These are phyloP conservation scores for Castanospermum australe DNA, from an alignment of 306 rosid genomes.

Conservation along the genomic window DNA sequence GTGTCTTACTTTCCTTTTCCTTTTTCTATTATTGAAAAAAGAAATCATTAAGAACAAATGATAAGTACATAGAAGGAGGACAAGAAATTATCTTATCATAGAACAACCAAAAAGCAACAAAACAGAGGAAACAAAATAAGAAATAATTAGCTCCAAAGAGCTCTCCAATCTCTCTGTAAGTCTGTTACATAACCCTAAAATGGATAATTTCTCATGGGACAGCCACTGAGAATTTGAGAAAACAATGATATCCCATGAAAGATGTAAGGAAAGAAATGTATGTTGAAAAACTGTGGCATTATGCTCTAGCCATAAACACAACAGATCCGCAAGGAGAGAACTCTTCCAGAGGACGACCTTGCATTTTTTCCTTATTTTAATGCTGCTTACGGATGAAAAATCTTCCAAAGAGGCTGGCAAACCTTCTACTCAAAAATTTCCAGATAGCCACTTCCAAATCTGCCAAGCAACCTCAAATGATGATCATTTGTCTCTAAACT, in stretches of 20 bases:
- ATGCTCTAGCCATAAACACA: neutral
- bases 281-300: neutral
- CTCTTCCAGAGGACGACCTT: neutral
- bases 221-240: neutral
- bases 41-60: neutral
- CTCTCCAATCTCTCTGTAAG: neutral
- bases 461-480: neutral
- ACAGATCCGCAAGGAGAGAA: neutral
- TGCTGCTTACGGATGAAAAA: slow-evolving; percentile 1
- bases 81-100: neutral
- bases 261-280: neutral
- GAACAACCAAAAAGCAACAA: neutral
- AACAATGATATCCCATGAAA: neutral
- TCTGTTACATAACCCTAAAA: neutral
- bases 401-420: neutral
- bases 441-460: neutral
- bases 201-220: no score
- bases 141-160: neutral
- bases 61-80: slow-evolving; percentile 14
- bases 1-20: slow-evolving; percentile 1
- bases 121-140: neutral
- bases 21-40: neutral
- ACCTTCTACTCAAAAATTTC: neutral
- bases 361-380: neutral
- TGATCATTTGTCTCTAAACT: neutral